Percentiles rank a stretch among this genome's conserved stretches.
These are phyloP conservation scores for Scheffersomyces insectosa DNA, from an alignment of 1,139 yeast genomes.

Conservation along the genomic window DNA sequence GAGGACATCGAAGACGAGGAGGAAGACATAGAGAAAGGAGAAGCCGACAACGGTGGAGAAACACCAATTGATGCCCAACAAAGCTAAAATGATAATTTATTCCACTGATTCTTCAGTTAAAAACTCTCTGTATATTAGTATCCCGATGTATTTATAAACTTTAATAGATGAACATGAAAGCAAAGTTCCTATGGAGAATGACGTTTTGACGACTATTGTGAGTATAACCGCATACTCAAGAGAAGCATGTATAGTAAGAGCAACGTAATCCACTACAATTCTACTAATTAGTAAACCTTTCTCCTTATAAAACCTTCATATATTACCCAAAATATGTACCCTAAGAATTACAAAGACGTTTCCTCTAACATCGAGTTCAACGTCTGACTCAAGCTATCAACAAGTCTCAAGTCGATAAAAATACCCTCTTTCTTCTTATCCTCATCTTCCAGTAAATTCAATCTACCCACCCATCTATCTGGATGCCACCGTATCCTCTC, in stretches of 20 bases:
- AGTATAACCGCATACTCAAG: no score
- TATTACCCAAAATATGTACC: no score
- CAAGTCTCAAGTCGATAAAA: constrained; percentile 9
- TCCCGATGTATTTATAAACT: no score
- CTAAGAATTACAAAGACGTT: background rate
- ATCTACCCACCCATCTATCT: constrained; percentile 47
- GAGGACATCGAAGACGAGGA: constrained; percentile 13
- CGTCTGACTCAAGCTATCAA: constrained; percentile 32
- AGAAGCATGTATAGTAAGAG: no score
- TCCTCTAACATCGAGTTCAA: constrained; percentile 29
- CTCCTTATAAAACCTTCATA: no score
- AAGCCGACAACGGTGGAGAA: constrained; percentile 15
- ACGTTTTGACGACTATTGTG: no score
- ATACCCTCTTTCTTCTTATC: no score
- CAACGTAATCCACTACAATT: no score
- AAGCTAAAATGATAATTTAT: constrained; percentile 3
- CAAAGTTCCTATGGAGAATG: no score
- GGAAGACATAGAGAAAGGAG: constrained; percentile 9
- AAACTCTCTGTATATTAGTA: no score
- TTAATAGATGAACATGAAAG: no score
- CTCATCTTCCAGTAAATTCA: constrained; percentile 3
- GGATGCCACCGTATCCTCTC: constrained; percentile 74
- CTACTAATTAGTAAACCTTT: no score
- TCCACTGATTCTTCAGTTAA: background rate
- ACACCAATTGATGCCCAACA: constrained; percentile 16